phyloP scores from a whole-genome alignment of 495 filamentous ascomycete species.

The Penicillium pancosmium region DNA sequence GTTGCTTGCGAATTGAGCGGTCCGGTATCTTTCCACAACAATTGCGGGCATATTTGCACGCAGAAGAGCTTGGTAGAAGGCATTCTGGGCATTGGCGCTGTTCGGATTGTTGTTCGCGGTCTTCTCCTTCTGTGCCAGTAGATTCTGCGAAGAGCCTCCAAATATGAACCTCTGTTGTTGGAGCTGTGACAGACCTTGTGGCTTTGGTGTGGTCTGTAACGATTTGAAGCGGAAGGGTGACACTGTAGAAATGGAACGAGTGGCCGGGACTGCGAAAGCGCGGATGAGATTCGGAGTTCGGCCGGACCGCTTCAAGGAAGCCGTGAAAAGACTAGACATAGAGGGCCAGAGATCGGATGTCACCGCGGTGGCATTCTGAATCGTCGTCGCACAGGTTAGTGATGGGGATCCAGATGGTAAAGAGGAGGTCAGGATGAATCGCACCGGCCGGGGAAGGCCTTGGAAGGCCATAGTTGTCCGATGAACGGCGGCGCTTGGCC shows the following conservation, averaged over 20 bases:
- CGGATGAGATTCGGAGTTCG: constrained; percentile 18
- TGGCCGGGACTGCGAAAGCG: constrained; percentile 19
- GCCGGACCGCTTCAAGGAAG: constrained; percentile 39
- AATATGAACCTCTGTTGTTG: constrained; percentile 57
- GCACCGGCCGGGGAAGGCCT: constrained; percentile 45
- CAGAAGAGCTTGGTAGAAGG: constrained; percentile 90
- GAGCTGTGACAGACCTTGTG: constrained; percentile 28
- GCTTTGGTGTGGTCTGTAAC: constrained; percentile 25
- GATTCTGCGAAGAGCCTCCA: constrained; percentile 56
- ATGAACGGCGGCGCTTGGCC: constrained; percentile 46
- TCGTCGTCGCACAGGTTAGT: constrained; percentile 16
- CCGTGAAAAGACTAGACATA: constrained; percentile 42
- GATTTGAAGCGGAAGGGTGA: constrained; percentile 31
- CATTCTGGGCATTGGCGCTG: constrained; percentile 83
- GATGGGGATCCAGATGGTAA: neutral
- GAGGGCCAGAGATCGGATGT: constrained; percentile 50
- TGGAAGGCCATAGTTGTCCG: constrained; percentile 55
- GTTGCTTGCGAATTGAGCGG: constrained; percentile 80
- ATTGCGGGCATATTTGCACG: constrained; percentile 91
- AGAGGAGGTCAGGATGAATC: constrained; percentile 10
- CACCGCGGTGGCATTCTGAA: constrained; percentile 41
- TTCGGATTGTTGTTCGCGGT: constrained; percentile 88
- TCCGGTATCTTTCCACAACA: constrained; percentile 84
- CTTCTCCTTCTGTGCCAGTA: constrained; percentile 76
- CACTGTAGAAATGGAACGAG: constrained; percentile 43